Conservation (phyloP, 257 asterid species). For the Galeopsis tetrahit region DNA sequence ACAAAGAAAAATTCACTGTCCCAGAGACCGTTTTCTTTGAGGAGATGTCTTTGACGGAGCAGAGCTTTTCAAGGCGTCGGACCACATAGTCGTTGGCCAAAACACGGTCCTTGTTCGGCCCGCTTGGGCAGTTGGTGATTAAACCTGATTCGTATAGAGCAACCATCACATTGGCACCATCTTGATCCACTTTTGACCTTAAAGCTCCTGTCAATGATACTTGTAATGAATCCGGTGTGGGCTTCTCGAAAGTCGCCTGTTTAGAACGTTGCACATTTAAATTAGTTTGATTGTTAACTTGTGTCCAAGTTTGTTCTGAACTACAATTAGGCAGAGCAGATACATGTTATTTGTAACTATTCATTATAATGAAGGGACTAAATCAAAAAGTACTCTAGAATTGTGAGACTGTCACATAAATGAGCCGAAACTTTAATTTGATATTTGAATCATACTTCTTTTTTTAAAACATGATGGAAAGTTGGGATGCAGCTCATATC, state of each 20-base stretch:
- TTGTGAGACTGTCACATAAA: background rate
- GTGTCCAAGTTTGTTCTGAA: background rate
- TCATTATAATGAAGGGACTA: background rate
- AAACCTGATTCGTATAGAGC: constrained; percentile 72
- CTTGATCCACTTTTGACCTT: constrained; percentile 56
- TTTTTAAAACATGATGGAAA: too few relatives aligned
- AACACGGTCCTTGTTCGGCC: constrained; percentile 70
- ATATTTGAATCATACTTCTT: too few relatives aligned
- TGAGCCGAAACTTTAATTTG: too few relatives aligned
- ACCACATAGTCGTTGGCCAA: constrained; percentile 81
- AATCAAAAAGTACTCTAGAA: background rate
- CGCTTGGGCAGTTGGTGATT: constrained; percentile 61
- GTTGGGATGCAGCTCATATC: too few relatives aligned
- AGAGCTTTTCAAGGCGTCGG: constrained; percentile 71
- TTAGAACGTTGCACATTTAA: background rate
- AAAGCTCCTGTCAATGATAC: constrained; percentile 67
- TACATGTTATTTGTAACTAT: background rate
- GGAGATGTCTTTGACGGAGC: constrained; percentile 63
- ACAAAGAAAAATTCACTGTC: constrained; percentile 57
- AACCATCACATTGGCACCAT: constrained; percentile 63
- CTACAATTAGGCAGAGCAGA: too few relatives aligned
- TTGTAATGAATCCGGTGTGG: constrained; percentile 55
- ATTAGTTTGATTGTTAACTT: background rate
- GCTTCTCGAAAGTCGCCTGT: constrained; percentile 73
- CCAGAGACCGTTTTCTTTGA: constrained; percentile 61